These are phyloP conservation scores for Salix exigua DNA, from an alignment of 345 rosid species.

Conservation along the genomic window DNA sequence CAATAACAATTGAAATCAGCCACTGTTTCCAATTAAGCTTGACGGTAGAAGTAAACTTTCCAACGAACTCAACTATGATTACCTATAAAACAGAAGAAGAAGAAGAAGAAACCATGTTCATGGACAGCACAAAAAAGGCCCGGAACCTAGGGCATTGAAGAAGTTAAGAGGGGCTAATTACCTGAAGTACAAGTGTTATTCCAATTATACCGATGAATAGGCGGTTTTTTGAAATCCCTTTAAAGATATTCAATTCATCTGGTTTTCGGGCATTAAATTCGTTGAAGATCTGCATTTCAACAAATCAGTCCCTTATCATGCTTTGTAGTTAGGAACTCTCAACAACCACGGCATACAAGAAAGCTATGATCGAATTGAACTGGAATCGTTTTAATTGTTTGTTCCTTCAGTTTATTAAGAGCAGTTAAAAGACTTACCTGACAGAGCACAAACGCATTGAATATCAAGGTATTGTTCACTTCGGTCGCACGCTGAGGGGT, in stretches of 20 bases:
- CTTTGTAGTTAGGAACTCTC: neutral
- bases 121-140: neutral
- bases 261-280: slow-evolving; percentile 35
- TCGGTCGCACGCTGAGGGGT: slow-evolving; percentile 13
- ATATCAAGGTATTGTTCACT: slow-evolving; percentile 34
- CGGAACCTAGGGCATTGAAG: neutral
- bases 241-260: slow-evolving; percentile 25
- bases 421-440: slow-evolving; percentile 14
- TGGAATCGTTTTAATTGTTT: neutral
- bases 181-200: slow-evolving; percentile 33
- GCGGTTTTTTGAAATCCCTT: slow-evolving; percentile 24
- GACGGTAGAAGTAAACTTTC: slow-evolving; percentile 68
- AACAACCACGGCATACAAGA: neutral
- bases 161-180: neutral
- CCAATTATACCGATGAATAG: slow-evolving; percentile 25
- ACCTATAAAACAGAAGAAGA: slow-evolving; percentile 2
- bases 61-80: slow-evolving; percentile 58
- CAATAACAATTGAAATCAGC: slow-evolving; percentile 22
- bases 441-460: slow-evolving; percentile 37
- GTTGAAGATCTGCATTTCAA: slow-evolving; percentile 27
- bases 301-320: neutral
- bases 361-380: neutral
- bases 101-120: too few relatives aligned
- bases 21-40: slow-evolving; percentile 51
- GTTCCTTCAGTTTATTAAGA: neutral